Evolutionary conservation across 2,329 filamentous ascomycete species (phyloP).

Genomic region (Colletotrichum truncatum): DNA sequence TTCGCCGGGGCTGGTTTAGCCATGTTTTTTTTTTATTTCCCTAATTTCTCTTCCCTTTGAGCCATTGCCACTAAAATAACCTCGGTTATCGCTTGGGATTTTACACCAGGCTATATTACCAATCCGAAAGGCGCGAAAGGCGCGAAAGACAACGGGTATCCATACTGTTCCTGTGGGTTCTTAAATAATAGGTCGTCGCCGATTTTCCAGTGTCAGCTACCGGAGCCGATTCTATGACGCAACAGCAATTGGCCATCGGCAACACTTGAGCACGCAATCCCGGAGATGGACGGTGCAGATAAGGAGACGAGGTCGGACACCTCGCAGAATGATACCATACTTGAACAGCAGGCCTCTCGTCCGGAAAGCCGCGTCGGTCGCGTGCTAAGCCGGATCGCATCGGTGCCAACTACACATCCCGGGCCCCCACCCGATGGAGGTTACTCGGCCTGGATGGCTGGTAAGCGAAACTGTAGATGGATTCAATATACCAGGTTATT

Average conservation of each 20-base stretch:
- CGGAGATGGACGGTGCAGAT: conserved; percentile 1
- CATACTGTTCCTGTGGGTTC: too few species aligned
- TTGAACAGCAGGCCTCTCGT: not conserved
- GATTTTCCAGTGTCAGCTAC: not conserved
- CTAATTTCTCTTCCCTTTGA: too few species aligned
- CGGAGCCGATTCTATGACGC: not conserved
- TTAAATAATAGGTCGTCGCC: too few species aligned
- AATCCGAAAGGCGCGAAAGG: too few species aligned
- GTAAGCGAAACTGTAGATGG: not conserved
- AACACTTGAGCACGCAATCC: not conserved
- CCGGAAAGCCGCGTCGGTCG: conserved; percentile 15
- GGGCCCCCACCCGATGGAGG: conserved; percentile 25
- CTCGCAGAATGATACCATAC: conserved; percentile 1
- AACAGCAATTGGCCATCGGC: not conserved
- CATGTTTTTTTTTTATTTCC: too few species aligned
- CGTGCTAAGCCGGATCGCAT: conserved; percentile 24
- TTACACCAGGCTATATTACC: too few species aligned
- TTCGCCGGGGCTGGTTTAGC: too few species aligned
- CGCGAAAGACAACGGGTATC: too few species aligned
- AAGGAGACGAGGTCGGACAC: conserved; percentile 25
- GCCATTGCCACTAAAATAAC: too few species aligned
- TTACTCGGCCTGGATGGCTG: conserved; percentile 20
- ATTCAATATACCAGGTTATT: too few species aligned
- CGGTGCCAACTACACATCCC: conserved; percentile 1
- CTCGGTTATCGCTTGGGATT: too few species aligned